Evolutionary conservation across 305 asterid genomes (phyloP).

Genomic region (Fraxinus angustifolia): DNA sequence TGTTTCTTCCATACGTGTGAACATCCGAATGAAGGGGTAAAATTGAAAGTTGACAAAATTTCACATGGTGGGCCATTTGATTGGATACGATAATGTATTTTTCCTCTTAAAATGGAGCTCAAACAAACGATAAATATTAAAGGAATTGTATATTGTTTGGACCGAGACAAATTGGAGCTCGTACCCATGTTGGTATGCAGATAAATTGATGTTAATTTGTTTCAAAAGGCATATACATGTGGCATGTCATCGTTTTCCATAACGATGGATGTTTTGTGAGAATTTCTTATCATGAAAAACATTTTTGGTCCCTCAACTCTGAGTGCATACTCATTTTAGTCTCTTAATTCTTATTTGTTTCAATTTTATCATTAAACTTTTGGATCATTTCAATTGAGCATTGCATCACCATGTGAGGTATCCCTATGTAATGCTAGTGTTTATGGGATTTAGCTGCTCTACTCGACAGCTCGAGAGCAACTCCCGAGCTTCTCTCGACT

Average conservation of each 20-base stretch:
- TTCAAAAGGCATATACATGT: neutral
- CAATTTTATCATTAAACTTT: neutral
- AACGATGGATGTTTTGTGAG: neutral
- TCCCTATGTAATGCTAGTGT: neutral
- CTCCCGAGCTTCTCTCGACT: neutral
- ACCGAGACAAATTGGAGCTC: neutral
- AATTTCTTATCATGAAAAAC: neutral
- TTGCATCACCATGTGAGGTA: neutral
- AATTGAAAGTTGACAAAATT: too few relatives aligned
- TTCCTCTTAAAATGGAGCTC: too few relatives aligned
- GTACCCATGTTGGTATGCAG: neutral
- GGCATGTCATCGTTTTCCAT: too few relatives aligned
- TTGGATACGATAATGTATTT: too few relatives aligned
- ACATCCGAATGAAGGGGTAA: too few relatives aligned
- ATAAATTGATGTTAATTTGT: neutral
- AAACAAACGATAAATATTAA: too few relatives aligned
- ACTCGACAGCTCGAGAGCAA: neutral
- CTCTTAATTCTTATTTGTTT: neutral
- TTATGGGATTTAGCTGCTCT: neutral
- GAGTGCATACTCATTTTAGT: neutral
- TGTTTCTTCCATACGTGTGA: too few relatives aligned
- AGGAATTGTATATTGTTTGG: neutral
- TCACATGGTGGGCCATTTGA: too few relatives aligned
- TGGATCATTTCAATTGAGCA: neutral
- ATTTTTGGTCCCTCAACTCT: neutral